A percentile compares a stretch with the other conserved stretches of the same genome.
Evolutionary conservation across 2,329 filamentous ascomycete species (phyloP).

Genomic region (Trichophyton benhamiae): DNA sequence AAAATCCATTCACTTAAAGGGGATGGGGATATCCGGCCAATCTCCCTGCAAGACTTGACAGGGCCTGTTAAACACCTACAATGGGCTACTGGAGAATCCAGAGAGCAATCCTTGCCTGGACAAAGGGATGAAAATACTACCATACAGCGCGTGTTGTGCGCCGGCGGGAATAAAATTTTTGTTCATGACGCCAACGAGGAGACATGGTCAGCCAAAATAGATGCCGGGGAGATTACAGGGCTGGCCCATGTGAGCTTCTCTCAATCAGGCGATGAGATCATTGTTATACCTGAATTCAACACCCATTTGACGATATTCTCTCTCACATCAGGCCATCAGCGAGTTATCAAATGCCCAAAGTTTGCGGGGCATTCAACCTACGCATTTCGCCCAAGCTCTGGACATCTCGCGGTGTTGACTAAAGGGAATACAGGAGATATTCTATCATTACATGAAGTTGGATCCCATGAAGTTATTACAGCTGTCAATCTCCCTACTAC

Average conservation of each 20-base stretch:
- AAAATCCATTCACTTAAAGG: not conserved
- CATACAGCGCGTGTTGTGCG: slow-evolving; percentile 23
- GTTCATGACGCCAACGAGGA: slow-evolving; percentile 28
- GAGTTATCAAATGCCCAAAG: slow-evolving; percentile 31
- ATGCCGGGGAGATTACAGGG: slow-evolving; percentile 26
- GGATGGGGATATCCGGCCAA: slow-evolving; percentile 6
- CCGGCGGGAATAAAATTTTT: slow-evolving; percentile 24
- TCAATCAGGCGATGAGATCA: slow-evolving; percentile 24
- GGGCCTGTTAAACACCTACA: slow-evolving; percentile 7
- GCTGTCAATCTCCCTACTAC: slow-evolving; percentile 34
- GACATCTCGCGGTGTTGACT: slow-evolving; percentile 29
- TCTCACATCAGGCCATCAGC: slow-evolving; percentile 25
- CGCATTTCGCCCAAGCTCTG: slow-evolving; percentile 30
- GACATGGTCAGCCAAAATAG: slow-evolving; percentile 29
- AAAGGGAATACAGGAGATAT: slow-evolving; percentile 29
- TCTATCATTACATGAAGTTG: slow-evolving; percentile 28
- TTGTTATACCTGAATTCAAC: slow-evolving; percentile 31
- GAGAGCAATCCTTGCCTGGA: not conserved
- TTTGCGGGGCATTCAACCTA: slow-evolving; percentile 26
- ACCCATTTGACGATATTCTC: slow-evolving; percentile 28
- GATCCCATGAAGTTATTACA: slow-evolving; percentile 25
- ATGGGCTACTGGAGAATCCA: slow-evolving; percentile 5
- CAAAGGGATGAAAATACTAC: not conserved
- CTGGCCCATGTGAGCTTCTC: slow-evolving; percentile 29
- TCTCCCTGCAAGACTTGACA: slow-evolving; percentile 7